phyloP scores from a whole-genome alignment of 78 protist genomes.

The Planoprotostelium fungivorum region DNA sequence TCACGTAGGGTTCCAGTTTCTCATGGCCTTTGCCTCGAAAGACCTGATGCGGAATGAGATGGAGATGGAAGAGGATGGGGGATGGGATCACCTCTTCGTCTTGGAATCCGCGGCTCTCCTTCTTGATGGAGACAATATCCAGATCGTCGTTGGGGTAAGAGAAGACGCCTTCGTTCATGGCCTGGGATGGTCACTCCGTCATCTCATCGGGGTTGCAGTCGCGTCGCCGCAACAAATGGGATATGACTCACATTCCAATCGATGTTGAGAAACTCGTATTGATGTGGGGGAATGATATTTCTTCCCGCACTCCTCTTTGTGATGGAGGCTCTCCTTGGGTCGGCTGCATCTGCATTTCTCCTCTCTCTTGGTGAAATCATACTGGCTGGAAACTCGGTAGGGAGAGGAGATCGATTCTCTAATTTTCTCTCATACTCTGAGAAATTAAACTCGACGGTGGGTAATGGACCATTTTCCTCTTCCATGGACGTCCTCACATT shows the following conservation, averaged over 20 bases:
- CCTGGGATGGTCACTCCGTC: too few relatives aligned
- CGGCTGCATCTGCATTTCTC: background rate
- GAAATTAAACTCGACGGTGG: background rate
- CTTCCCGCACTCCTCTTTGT: background rate
- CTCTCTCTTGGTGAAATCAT: background rate
- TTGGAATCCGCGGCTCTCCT: background rate
- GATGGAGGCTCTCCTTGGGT: background rate
- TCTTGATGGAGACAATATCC: background rate
- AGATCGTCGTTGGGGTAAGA: background rate
- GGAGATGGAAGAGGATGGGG: background rate
- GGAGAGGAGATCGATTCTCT: background rate
- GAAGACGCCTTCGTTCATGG: background rate
- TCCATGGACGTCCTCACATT: too few relatives aligned
- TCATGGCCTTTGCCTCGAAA: background rate
- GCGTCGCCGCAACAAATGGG: too few relatives aligned
- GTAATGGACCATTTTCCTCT: too few relatives aligned
- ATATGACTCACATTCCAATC: background rate
- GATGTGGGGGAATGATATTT: background rate
- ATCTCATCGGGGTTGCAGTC: background rate
- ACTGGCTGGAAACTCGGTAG: background rate
- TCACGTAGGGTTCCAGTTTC: background rate
- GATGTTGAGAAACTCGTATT: background rate
- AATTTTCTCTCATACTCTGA: background rate
- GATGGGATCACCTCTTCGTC: background rate
- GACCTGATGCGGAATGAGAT: background rate